Evolutionary conservation across 2,329 filamentous ascomycete genomes (phyloP).

Genomic region (Venturia asperata): DNA sequence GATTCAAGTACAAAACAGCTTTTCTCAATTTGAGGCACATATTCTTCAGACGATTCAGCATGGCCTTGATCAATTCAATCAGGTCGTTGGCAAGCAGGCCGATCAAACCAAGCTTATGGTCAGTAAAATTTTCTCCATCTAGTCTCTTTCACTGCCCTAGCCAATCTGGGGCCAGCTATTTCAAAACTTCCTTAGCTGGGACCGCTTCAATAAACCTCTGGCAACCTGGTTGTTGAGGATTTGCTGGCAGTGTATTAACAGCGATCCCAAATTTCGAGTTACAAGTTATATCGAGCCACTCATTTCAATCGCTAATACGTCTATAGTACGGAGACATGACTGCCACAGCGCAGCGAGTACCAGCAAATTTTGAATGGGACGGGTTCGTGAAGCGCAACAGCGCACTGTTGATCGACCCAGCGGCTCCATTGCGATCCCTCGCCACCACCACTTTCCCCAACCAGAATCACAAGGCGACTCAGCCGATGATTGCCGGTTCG

Average conservation of each 20-base stretch:
- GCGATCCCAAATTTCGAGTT: no score
- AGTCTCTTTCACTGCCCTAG: no score
- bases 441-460: constrained; percentile 78
- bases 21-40: constrained; percentile 79
- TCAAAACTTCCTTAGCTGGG: no score
- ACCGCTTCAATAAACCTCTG: no score
- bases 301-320: background rate
- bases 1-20: constrained; percentile 83
- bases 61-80: constrained; percentile 74
- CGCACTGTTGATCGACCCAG: constrained; percentile 69
- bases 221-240: no score
- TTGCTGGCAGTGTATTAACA: no score
- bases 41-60: constrained; percentile 75
- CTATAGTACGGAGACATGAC: constrained; percentile 68
- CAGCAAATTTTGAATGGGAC: constrained; percentile 84
- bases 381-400: constrained; percentile 68
- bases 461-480: constrained; percentile 72
- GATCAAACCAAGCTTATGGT: constrained; percentile 69
- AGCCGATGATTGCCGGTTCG: constrained; percentile 76
- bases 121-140: background rate
- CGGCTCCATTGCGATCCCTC: constrained; percentile 64
- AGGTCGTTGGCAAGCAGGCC: constrained; percentile 69
- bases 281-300: no score
- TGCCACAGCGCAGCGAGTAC: constrained; percentile 65
- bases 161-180: no score